Evolutionary conservation across 345 rosid genomes (phyloP).

Genomic region (Brassica napus): Da-Ae NC_063449.1:46171001-46171500

Average conservation of each 20-base stretch:
- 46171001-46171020: constrained; percentile 55
- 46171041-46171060: constrained; percentile 75
- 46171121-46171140: constrained; percentile 76
- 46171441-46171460: constrained; percentile 53
- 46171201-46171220: constrained; percentile 66
- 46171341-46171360: constrained; percentile 37
- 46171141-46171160: constrained; percentile 59
- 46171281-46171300: constrained; percentile 59
- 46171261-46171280: constrained; percentile 65
- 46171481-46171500: constrained; percentile 47
- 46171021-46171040: constrained; percentile 74
- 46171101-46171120: constrained; percentile 81
- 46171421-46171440: constrained; percentile 54
- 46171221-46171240: constrained; percentile 57
- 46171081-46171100: constrained; percentile 82
- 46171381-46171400: constrained; percentile 50
- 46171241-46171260: constrained; percentile 58
- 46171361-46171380: constrained; percentile 31
- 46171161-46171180: constrained; percentile 60
- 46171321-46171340: constrained; percentile 44
- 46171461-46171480: constrained; percentile 53
- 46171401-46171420: constrained; percentile 50
- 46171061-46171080: constrained; percentile 67
- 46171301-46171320: constrained; percentile 64
- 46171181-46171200: constrained; percentile 49